Conservation (phyloP, 1,284 basidiomycete species). For the Cutaneotrichosporon cyanovorans region DNA sequence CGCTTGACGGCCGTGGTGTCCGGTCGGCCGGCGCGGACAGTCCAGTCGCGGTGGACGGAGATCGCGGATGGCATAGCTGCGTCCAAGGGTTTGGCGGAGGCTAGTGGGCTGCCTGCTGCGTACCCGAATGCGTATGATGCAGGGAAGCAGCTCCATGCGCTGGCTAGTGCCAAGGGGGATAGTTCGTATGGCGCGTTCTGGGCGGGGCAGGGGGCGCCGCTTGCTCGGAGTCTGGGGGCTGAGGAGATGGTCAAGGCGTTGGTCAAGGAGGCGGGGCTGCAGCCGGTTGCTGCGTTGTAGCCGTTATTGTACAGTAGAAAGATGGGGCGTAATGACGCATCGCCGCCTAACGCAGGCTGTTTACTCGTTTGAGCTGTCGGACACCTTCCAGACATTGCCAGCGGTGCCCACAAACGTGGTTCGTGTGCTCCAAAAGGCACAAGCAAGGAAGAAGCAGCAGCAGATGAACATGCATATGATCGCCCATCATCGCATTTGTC, state of each 20-base stretch:
- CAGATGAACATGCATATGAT: no score
- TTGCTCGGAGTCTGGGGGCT: slow-evolving; percentile 23
- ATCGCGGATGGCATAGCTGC: slow-evolving; percentile 2
- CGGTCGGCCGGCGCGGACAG: slow-evolving; percentile 30
- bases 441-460: no score
- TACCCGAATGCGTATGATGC: slow-evolving; percentile 37
- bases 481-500: no score
- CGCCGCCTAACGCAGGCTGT: no score
- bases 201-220: slow-evolving; percentile 30
- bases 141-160: slow-evolving; percentile 29
- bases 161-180: slow-evolving; percentile 28
- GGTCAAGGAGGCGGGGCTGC: slow-evolving; percentile 16
- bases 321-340: no score
- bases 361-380: no score
- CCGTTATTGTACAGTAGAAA: no score
- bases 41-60: slow-evolving; percentile 24
- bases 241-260: slow-evolving; percentile 21
- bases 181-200: slow-evolving; percentile 31
- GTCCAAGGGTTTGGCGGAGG: neutral
- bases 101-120: slow-evolving; percentile 8
- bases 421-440: no score
- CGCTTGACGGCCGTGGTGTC: slow-evolving; percentile 23
- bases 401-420: no score
- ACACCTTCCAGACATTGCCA: no score
- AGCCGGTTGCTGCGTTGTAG: no score